These are phyloP conservation scores for Boletales sp. DNA, from an alignment of 768 basidiomycete genomes.

Conservation along the genomic window DNA sequence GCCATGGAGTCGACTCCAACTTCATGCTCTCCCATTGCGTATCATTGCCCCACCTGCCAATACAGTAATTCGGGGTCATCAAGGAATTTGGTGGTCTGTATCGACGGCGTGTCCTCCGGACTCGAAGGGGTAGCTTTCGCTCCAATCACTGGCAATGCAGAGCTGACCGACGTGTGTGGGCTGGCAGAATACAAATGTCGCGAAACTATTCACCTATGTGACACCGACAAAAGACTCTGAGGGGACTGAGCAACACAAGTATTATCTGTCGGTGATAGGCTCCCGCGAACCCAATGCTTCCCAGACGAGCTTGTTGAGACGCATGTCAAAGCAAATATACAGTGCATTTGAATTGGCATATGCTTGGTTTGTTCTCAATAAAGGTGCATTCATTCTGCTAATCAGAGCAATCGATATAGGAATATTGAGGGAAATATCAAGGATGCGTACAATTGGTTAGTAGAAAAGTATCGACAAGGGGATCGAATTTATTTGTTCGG, in stretches of 20 bases:
- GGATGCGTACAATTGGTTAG: slow-evolving; percentile 7
- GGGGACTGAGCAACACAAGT: slow-evolving; percentile 16
- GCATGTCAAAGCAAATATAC: neutral
- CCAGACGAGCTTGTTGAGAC: neutral
- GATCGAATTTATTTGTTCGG: slow-evolving; percentile 37
- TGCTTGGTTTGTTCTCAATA: slow-evolving; percentile 1
- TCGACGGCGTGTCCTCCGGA: slow-evolving; percentile 13
- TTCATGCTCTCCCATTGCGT: no score
- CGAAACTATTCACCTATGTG: slow-evolving; percentile 26
- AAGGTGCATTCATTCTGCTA: neutral
- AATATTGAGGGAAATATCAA: slow-evolving; percentile 5
- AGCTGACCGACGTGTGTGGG: neutral
- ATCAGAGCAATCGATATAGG: neutral
- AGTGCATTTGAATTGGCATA: neutral
- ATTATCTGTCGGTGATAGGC: slow-evolving; percentile 32
- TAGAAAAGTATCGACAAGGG: neutral
- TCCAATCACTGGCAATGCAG: no score
- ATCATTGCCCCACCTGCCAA: no score
- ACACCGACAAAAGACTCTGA: slow-evolving; percentile 4
- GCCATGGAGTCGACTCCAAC: no score
- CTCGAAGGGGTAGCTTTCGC: slow-evolving; percentile 33
- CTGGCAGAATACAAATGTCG: slow-evolving; percentile 33
- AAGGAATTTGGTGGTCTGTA: slow-evolving; percentile 33
- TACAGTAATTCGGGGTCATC: no score
- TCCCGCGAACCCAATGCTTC: slow-evolving; percentile 7